Evolutionary conservation across 2,329 filamentous ascomycete genomes (phyloP), one percentile per base, ranked within the genome.

Genomic region (Xylaria sp.): DNA sequence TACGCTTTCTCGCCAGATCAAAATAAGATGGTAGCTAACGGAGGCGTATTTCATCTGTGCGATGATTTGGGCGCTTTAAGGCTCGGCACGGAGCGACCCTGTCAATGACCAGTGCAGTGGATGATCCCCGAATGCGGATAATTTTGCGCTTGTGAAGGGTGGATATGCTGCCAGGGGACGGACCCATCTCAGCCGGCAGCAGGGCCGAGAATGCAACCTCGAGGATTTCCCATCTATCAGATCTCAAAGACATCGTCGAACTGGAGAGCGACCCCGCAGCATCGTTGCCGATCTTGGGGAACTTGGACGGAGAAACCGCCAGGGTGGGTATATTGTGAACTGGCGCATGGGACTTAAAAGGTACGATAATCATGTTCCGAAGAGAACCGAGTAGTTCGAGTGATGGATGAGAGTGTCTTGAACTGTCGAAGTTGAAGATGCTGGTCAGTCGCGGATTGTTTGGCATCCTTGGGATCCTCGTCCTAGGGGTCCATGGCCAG

Each of bases 181-280:
- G 63, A 25, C 18, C 48, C 50, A 54, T 60, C 23, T 60, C 27
- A 37, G 58, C 42, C 55, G 60, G 64, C 13, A 44, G 27, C 42
- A 50, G 37, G 47, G 63, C 63, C 66, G 55, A 69, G 53, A 60
- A 69, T 71, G 57, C 60, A 60, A 69, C 66, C 25, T 37, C 61
- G 35, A 55, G 60, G 51, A 71, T 66, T 71, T 68, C 62, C 70
- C 69, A 69, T 72, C 70, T 72, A 69, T 72, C 63, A 66, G 53
- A 63, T 65, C 55, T 61, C 55, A 18, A 35, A 29, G 44, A 63
- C 16, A 35, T 44, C 47, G 21, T 29, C 25, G 27, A 12, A 5
- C 60, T 61, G 42, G 61, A 60, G 44, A 44, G 40, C 37, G 40
- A 48, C 69, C 69, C 59, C 69, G 55, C 71, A 68, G 50, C 55